Evolutionary conservation across 352 stramenopile genomes (phyloP).

Genomic region (Phytophthora ramorum): DNA sequence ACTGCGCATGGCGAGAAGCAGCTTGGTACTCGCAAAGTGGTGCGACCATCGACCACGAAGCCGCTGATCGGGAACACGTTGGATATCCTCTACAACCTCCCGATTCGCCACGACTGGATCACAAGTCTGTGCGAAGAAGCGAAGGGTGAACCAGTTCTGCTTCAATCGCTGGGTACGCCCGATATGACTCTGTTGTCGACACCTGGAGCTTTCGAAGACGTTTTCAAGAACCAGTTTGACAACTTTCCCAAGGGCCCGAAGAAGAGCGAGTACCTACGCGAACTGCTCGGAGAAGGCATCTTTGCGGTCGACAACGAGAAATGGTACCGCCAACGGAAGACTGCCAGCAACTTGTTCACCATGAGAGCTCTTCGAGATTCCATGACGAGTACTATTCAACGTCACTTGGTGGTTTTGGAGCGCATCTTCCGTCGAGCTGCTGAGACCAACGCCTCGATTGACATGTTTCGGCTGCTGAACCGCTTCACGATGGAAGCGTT

Average conservation of each 20-base stretch:
- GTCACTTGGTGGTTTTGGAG: constrained; percentile 41
- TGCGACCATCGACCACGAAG: constrained; percentile 29
- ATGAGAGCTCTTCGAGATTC: constrained; percentile 45
- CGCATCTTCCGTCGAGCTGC: constrained; percentile 26
- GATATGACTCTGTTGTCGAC: constrained; percentile 51
- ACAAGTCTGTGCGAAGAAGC: constrained; percentile 34
- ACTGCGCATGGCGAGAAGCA: constrained; percentile 9
- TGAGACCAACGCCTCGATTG: constrained; percentile 27
- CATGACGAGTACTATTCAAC: constrained; percentile 53
- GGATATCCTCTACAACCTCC: constrained; percentile 36
- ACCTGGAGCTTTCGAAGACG: constrained; percentile 52
- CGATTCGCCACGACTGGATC: constrained; percentile 56
- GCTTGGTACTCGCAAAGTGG: constrained; percentile 17
- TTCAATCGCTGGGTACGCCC: constrained; percentile 39
- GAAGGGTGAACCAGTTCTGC: constrained; percentile 40
- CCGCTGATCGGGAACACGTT: constrained; percentile 49
- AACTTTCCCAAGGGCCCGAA: constrained; percentile 69
- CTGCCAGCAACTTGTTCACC: constrained; percentile 58
- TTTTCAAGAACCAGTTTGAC: constrained; percentile 72
- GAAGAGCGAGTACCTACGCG: constrained; percentile 38
- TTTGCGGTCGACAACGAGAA: constrained; percentile 56
- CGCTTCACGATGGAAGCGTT: constrained; percentile 64
- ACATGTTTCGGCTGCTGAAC: constrained; percentile 52
- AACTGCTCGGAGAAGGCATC: constrained; percentile 61
- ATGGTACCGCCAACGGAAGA: constrained; percentile 67